Evolutionary conservation across 192 early-diverging fungal genomes (phyloP).

Genomic region (Phlyctochytrium planicorne): DNA sequence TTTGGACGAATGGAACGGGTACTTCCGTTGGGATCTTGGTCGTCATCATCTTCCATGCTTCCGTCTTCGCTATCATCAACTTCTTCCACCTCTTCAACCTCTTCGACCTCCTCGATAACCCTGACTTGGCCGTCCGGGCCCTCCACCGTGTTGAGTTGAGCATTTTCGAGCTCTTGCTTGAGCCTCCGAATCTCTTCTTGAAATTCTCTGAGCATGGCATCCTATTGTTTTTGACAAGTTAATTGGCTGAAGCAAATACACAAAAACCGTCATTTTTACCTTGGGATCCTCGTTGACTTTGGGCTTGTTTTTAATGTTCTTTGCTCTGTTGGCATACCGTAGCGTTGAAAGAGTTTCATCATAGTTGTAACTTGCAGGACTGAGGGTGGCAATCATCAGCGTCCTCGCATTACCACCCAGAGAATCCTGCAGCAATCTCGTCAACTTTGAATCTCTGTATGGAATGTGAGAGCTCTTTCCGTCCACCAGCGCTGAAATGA

Average conservation of each 20-base stretch:
- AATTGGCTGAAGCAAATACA: not conserved
- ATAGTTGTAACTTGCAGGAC: conserved; percentile 63
- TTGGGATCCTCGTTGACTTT: conserved; percentile 72
- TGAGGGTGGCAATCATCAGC: conserved; percentile 63
- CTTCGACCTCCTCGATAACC: conserved; percentile 46
- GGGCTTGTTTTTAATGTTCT: conserved; percentile 71
- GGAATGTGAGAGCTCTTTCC: conserved; percentile 65
- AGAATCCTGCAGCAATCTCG: conserved; percentile 64
- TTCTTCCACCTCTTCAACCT: conserved; percentile 55
- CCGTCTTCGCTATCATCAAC: conserved; percentile 49
- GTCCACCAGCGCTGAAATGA: conserved; percentile 64
- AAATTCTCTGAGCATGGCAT: conserved; percentile 66
- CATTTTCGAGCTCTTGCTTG: conserved; percentile 51
- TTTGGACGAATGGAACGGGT: not conserved
- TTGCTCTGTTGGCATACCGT: conserved; percentile 63
- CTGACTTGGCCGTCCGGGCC: conserved; percentile 33
- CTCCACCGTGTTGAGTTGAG: conserved; percentile 36
- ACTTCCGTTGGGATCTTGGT: conserved; percentile 5
- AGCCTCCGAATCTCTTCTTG: conserved; percentile 66
- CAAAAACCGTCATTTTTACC: conserved; percentile 27
- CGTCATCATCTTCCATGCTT: conserved; percentile 28
- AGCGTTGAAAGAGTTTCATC: conserved; percentile 65
- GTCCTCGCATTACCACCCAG: conserved; percentile 67
- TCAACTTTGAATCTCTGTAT: conserved; percentile 65
- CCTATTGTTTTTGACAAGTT: conserved; percentile 27